Evolutionary conservation across 2,329 filamentous ascomycete species (phyloP).

Genomic region (Pestalotiopsis sp.): DNA sequence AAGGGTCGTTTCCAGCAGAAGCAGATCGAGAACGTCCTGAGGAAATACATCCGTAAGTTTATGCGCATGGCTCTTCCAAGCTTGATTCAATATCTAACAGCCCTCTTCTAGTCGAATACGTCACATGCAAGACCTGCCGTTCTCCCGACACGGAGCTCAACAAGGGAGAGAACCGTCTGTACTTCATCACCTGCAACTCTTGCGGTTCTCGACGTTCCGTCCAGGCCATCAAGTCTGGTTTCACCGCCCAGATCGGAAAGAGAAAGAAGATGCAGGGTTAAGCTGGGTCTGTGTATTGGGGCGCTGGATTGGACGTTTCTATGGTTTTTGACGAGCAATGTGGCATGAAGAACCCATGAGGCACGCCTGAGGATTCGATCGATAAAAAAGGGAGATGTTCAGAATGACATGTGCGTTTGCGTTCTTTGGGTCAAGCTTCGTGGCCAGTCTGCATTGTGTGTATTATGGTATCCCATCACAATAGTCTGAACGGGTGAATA

Average conservation of each 20-base stretch:
- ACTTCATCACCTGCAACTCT: slow-evolving; percentile 97
- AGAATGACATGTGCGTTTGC: slow-evolving; percentile 4
- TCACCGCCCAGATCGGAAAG: slow-evolving; percentile 99
- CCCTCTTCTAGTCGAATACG: slow-evolving; percentile 76
- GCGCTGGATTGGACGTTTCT: slow-evolving; percentile 7
- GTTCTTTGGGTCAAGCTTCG: background rate
- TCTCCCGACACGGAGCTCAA: slow-evolving; percentile 93
- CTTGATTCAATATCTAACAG: background rate
- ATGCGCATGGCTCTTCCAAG: background rate
- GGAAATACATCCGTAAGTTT: slow-evolving; percentile 87
- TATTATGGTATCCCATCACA: background rate
- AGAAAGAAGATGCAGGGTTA: slow-evolving; percentile 92
- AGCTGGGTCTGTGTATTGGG: slow-evolving; percentile 27
- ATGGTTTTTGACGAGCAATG: background rate
- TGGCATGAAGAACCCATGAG: background rate
- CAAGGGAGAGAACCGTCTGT: slow-evolving; percentile 98
- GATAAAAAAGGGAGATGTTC: background rate
- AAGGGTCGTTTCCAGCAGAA: slow-evolving; percentile 99
- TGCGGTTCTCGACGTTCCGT: slow-evolving; percentile 84
- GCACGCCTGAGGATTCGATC: background rate
- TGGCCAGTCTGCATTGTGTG: background rate
- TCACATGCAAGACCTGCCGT: slow-evolving; percentile 98
- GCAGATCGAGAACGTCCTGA: slow-evolving; percentile 95
- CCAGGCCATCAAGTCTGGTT: slow-evolving; percentile 99
- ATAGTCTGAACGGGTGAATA: background rate